Evolutionary conservation across 202 grass and related monocot species (phyloP).

Genomic region (Schoenoplectus triqueter): DNA sequence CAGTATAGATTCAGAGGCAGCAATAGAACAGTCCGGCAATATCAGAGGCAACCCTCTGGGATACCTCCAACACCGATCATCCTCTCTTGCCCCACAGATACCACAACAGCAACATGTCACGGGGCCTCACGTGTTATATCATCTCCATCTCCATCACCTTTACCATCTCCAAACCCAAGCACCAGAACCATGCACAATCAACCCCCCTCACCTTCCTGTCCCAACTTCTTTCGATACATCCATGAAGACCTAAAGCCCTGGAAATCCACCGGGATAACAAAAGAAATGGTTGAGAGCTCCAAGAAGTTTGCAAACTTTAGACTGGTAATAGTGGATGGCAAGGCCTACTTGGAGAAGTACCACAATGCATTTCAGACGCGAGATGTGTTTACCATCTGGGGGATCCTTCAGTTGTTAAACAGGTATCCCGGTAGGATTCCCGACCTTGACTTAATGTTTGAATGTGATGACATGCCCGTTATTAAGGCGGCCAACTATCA

Average conservation of each 20-base stretch:
- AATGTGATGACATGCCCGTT: conserved; percentile 69
- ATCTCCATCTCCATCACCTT: conserved; percentile 39
- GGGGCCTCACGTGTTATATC: conserved; percentile 25
- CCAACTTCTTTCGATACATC: conserved; percentile 88
- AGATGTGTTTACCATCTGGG: conserved; percentile 83
- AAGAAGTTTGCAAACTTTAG: conserved; percentile 50
- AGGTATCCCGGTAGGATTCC: conserved; percentile 72
- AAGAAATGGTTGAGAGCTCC: conserved; percentile 61
- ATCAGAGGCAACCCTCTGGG: conserved; percentile 9
- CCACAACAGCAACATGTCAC: background rate
- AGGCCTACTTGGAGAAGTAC: conserved; percentile 57
- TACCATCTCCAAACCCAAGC: conserved; percentile 20
- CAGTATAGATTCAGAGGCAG: background rate
- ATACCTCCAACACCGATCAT: conserved; percentile 2
- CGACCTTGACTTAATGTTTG: conserved; percentile 91
- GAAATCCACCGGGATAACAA: conserved; percentile 63
- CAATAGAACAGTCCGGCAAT: background rate
- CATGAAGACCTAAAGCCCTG: conserved; percentile 87
- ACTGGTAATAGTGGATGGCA: conserved; percentile 56
- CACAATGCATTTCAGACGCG: conserved; percentile 73
- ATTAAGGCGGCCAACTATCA: conserved; percentile 58
- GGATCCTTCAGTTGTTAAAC: conserved; percentile 81
- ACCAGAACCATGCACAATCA: conserved; percentile 35
- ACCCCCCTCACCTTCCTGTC: conserved; percentile 55
- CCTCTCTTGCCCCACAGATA: background rate